phyloP scores from a whole-genome alignment of 306 rosid species.

The Geum urbanum region DNA sequence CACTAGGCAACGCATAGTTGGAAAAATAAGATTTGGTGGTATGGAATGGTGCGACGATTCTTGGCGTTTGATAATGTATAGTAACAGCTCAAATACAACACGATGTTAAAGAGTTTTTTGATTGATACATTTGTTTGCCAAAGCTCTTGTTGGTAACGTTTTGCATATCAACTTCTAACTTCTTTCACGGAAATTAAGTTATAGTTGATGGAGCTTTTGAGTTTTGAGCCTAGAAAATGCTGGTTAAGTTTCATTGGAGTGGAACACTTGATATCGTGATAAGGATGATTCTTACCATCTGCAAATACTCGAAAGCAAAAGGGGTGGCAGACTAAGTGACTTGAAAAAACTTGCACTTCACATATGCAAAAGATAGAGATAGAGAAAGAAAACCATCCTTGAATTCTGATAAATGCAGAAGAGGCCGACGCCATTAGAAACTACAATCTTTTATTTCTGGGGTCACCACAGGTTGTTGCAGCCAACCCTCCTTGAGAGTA shows the following conservation, averaged over 20 bases:
- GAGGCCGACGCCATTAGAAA: neutral
- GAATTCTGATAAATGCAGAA: neutral
- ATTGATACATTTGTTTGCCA: too few relatives aligned
- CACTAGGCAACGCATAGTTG: neutral
- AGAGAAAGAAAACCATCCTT: neutral
- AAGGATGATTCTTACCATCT: too few relatives aligned
- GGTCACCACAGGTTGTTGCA: neutral
- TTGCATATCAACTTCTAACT: neutral
- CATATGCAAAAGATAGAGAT: neutral
- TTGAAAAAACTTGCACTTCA: neutral
- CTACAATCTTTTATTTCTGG: neutral
- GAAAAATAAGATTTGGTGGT: neutral
- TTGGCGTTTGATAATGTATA: too few relatives aligned
- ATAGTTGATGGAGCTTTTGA: neutral
- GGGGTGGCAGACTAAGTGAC: neutral
- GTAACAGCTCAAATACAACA: too few relatives aligned
- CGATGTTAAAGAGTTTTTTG: too few relatives aligned
- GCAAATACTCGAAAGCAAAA: too few relatives aligned
- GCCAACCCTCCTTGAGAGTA: neutral
- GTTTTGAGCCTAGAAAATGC: too few relatives aligned
- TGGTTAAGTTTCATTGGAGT: too few relatives aligned
- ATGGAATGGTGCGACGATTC: too few relatives aligned
- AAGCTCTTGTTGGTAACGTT: neutral
- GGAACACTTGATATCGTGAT: too few relatives aligned
- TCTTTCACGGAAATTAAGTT: neutral